A percentile compares a stretch with the other conserved stretches of the same genome.
These are phyloP conservation scores for Xylaria sp. DNA, from an alignment of 2,329 filamentous ascomycete species.

Conservation along the genomic window DNA sequence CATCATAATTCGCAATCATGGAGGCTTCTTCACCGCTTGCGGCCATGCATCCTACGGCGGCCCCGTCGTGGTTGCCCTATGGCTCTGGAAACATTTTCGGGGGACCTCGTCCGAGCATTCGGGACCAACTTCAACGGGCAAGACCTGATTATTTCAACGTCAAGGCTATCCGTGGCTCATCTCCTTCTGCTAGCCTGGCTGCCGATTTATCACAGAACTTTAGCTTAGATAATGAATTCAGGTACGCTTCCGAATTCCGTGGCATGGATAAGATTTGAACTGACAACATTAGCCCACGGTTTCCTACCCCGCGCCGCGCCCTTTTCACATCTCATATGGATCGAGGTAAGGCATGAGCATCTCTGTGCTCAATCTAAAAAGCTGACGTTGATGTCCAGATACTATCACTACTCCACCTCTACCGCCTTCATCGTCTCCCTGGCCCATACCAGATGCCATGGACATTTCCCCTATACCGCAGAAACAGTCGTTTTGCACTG, in stretches of 20 bases:
- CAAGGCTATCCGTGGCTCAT: conserved; percentile 83
- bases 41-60: conserved; percentile 84
- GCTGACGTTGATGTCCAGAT: conserved; percentile 59
- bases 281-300: conserved; percentile 71
- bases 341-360: conserved; percentile 63
- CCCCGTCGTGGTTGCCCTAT: conserved; percentile 68
- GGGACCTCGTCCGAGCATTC: conserved; percentile 78
- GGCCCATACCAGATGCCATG: conserved; percentile 79
- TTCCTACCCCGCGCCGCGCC: conserved; percentile 84
- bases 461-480: conserved; percentile 94
- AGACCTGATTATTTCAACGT: conserved; percentile 83
- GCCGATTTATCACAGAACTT: conserved; percentile 98
- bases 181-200: conserved; percentile 88
- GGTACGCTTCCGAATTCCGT: conserved; percentile 65
- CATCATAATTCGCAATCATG: conserved; percentile 64
- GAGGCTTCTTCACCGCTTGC: conserved; percentile 94
- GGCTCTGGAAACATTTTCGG: conserved; percentile 62
- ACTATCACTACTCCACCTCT: conserved; percentile 86
- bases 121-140: conserved; percentile 73
- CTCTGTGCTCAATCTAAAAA: not conserved
- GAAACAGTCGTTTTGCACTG: conserved; percentile 75
- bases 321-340: conserved; percentile 80
- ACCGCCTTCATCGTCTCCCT: conserved; percentile 81
- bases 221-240: conserved; percentile 84
- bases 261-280: not conserved